Conservation (phyloP, 495 filamentous ascomycete genomes). For the Penicillium lividum region DNA sequence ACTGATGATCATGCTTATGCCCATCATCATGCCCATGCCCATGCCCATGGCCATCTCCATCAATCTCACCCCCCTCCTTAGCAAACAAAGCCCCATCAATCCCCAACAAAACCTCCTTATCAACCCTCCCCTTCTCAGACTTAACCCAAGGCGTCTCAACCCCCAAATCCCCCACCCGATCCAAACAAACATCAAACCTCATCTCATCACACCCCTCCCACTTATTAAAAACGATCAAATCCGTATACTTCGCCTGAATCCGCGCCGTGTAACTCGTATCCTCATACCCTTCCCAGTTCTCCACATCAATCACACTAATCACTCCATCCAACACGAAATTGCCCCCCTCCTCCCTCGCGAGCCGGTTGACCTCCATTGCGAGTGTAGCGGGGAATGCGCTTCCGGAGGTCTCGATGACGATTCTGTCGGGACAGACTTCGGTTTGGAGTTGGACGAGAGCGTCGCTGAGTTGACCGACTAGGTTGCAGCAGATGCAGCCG, state of each 20-base stretch:
- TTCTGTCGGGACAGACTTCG: conserved; percentile 68
- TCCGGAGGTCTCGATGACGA: conserved; percentile 91
- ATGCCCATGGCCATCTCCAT: conserved; percentile 10
- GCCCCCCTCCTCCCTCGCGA: conserved; percentile 56
- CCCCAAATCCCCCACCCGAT: conserved; percentile 84
- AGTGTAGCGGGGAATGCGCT: conserved; percentile 86
- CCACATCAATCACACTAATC: conserved; percentile 89
- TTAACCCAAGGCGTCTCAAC: conserved; percentile 79
- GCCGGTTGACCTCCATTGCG: conserved; percentile 89
- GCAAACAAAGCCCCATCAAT: conserved; percentile 78
- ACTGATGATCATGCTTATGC: conserved; percentile 59
- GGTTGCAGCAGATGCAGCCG: conserved; percentile 98
- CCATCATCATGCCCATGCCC: conserved; percentile 18
- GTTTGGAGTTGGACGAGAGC: conserved; percentile 71
- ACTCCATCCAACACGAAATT: conserved; percentile 83
- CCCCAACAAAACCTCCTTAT: conserved; percentile 76
- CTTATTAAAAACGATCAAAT: conserved; percentile 93
- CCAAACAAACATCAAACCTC: conserved; percentile 76
- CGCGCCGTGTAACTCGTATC: conserved; percentile 88
- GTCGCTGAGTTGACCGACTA: conserved; percentile 83
- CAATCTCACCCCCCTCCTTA: conserved; percentile 36
- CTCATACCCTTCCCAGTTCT: conserved; percentile 96
- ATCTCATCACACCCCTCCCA: conserved; percentile 77
- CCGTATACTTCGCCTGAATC: conserved; percentile 85
- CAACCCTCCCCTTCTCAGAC: conserved; percentile 73